These are phyloP conservation scores for Hymenoscyphus fructigenus DNA, from an alignment of 2,329 filamentous ascomycete genomes.

Conservation along the genomic window DNA sequence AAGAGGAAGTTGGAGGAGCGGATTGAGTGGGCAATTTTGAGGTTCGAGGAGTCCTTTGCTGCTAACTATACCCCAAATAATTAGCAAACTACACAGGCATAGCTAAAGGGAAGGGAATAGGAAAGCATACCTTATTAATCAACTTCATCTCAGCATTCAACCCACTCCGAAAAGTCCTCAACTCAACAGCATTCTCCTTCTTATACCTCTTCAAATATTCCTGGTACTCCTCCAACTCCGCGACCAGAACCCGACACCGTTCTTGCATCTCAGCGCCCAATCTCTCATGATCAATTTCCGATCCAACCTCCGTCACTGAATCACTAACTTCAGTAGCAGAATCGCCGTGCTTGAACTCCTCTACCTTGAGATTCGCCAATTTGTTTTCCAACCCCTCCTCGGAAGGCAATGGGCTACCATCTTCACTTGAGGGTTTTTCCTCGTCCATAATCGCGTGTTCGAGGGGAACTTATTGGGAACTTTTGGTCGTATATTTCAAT, in stretches of 20 bases:
- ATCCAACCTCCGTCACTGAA: not conserved
- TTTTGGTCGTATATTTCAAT: not conserved
- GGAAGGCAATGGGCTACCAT: not conserved
- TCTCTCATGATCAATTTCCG: conserved; percentile 14
- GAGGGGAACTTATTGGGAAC: not conserved
- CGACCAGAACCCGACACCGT: conserved; percentile 39
- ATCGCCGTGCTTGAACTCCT: not conserved
- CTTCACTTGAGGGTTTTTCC: not conserved
- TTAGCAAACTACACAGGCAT: conserved; percentile 7
- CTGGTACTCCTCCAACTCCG: conserved; percentile 47
- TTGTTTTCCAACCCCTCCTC: not conserved
- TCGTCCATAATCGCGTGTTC: not conserved
- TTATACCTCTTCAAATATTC: conserved; percentile 41
- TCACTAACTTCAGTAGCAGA: not conserved
- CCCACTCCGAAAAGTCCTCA: conserved; percentile 48
- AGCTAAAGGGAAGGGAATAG: not conserved
- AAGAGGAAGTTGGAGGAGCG: conserved; percentile 67
- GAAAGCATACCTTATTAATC: conserved; percentile 43
- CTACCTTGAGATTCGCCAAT: not conserved
- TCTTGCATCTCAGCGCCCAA: conserved; percentile 32
- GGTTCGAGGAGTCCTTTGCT: conserved; percentile 27
- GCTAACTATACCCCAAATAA: conserved; percentile 24
- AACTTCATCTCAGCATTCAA: conserved; percentile 48
- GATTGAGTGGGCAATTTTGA: conserved; percentile 52
- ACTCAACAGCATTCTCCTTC: conserved; percentile 48